phyloP scores from a whole-genome alignment of 495 filamentous ascomycete species.

The Sphaerosporella brunnea region DNA sequence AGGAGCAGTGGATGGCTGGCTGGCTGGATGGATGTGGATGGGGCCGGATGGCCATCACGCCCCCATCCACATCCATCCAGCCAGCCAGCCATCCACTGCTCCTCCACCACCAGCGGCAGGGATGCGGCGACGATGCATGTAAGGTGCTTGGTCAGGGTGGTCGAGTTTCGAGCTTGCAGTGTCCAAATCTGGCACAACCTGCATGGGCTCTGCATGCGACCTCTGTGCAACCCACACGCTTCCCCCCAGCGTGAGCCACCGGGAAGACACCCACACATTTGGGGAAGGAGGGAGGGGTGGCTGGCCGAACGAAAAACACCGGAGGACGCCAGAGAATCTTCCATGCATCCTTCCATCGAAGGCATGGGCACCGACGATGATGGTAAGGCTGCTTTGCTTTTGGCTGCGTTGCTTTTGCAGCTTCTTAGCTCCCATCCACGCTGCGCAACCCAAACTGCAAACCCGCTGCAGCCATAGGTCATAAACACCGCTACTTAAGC shows the following conservation, averaged over 20 bases:
- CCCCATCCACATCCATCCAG: background rate
- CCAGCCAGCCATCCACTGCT: background rate
- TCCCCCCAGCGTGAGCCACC: background rate
- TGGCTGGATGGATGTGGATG: background rate
- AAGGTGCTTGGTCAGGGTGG: constrained; percentile 25
- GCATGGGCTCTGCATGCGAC: background rate
- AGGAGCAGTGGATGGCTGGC: background rate
- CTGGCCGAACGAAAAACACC: background rate
- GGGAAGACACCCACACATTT: constrained; percentile 5
- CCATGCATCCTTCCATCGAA: constrained; percentile 2
- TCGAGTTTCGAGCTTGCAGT: background rate
- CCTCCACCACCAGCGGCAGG: background rate
- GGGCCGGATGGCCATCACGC: background rate
- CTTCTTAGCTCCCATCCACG: background rate
- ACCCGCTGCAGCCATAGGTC: background rate
- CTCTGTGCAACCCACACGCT: background rate
- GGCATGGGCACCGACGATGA: background rate
- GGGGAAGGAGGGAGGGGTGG: background rate
- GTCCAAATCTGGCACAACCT: background rate
- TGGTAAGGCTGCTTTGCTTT: background rate
- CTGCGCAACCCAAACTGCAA: background rate
- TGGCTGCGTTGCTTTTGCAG: background rate
- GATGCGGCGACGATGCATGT: constrained; percentile 7
- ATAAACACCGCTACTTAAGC: constrained; percentile 5
- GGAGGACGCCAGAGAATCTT: background rate